These are phyloP conservation scores for Phytophthora citrophthora DNA, from an alignment of 352 stramenopile species.

Conservation along the genomic window DNA sequence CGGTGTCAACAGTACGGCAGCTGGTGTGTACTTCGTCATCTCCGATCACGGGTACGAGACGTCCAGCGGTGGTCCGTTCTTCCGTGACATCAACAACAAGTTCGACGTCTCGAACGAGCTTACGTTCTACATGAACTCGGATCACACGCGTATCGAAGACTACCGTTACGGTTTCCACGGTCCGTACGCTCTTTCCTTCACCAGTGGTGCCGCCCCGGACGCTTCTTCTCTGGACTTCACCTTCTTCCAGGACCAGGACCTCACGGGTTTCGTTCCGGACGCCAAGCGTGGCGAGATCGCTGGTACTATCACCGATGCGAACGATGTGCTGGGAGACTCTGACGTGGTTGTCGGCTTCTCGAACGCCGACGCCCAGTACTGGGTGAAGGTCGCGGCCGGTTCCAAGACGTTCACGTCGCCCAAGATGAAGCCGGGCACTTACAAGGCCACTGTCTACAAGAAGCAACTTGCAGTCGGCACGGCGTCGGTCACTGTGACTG, in stretches of 20 bases:
- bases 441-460: constrained; percentile 57
- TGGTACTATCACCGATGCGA: constrained; percentile 43
- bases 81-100: constrained; percentile 69
- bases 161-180: constrained; percentile 66
- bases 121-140: constrained; percentile 69
- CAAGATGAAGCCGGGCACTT: constrained; percentile 50
- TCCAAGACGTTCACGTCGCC: constrained; percentile 44
- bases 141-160: constrained; percentile 59
- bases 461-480: constrained; percentile 51
- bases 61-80: constrained; percentile 53
- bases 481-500: constrained; percentile 20
- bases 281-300: constrained; percentile 37
- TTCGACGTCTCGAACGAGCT: constrained; percentile 54
- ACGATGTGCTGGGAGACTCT: constrained; percentile 29
- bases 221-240: constrained; percentile 38
- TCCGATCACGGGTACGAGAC: constrained; percentile 53
- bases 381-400: constrained; percentile 30
- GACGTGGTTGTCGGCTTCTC: constrained; percentile 42
- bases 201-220: constrained; percentile 31
- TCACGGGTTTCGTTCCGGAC: constrained; percentile 47
- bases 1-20: constrained; percentile 42
- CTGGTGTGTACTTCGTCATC: constrained; percentile 60
- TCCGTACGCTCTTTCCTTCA: constrained; percentile 54
- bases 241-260: constrained; percentile 46
- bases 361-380: constrained; percentile 56